Conservation (phyloP, 768 basidiomycete species). For the Nidularia pulvinata region DNA sequence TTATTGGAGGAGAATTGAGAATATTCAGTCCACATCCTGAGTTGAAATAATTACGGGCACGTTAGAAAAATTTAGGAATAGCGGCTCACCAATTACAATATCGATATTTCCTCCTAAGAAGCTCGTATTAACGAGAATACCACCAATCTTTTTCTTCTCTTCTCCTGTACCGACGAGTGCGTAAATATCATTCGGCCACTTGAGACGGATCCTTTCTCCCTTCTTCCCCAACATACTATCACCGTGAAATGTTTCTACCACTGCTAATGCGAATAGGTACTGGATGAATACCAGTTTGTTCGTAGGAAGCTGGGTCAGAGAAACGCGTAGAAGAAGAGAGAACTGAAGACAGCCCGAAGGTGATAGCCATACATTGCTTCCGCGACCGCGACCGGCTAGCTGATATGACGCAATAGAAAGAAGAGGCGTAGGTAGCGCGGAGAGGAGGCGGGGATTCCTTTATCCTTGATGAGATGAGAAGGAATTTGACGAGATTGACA, state of each 20-base stretch:
- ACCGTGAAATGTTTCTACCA: conserved; percentile 82
- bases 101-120: conserved; percentile 74
- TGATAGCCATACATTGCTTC: conserved; percentile 90
- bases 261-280: conserved; percentile 88
- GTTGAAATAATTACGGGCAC: neutral
- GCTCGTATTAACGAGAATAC: conserved; percentile 88
- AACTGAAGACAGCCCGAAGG: conserved; percentile 88
- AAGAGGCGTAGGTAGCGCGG: conserved; percentile 69
- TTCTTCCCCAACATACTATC: conserved; percentile 47
- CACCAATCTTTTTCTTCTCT: conserved; percentile 81
- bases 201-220: conserved; percentile 68
- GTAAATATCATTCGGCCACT: conserved; percentile 99
- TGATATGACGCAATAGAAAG: conserved; percentile 89
- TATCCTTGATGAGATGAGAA: neutral
- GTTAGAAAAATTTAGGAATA: neutral
- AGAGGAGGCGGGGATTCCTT: conserved; percentile 79
- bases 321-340: conserved; percentile 69
- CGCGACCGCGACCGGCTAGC: conserved; percentile 86
- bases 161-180: conserved; percentile 51
- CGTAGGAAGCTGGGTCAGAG: conserved; percentile 48
- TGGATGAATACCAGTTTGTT: conserved; percentile 88
- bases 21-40: conserved; percentile 91
- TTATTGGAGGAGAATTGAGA: conserved; percentile 78
- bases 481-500: conserved; percentile 2
- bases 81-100: conserved; percentile 73